A percentile compares a stretch with the other conserved stretches of the same genome.
These are phyloP conservation scores for Cnidoscolus chayamansa DNA, from an alignment of 441 rosid genomes.

Conservation along the genomic window DNA sequence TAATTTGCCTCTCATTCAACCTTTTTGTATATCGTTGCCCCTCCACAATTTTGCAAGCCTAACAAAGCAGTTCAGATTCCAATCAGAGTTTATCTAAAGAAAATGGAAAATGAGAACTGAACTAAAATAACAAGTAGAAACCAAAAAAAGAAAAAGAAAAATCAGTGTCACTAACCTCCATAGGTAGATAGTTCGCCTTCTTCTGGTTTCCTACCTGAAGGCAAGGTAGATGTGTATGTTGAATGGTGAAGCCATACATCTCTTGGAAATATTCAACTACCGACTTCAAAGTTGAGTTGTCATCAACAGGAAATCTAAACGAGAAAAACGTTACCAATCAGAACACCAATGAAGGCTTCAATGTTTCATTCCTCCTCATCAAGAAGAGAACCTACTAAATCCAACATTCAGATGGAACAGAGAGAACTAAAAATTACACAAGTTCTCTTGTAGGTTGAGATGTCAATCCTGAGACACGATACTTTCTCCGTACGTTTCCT, in stretches of 20 bases:
- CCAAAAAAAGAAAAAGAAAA: not conserved
- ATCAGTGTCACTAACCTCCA: constrained; percentile 58
- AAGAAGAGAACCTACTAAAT: not conserved
- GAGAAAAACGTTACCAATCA: constrained; percentile 12
- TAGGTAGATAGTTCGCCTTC: constrained; percentile 96
- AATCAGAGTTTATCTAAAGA: not conserved
- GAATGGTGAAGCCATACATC: constrained; percentile 94
- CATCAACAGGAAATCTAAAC: constrained; percentile 93
- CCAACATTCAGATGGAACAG: not conserved
- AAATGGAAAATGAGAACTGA: constrained; percentile 11
- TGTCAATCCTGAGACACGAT: constrained; percentile 95
- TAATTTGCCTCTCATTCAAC: constrained; percentile 88
- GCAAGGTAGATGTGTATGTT: constrained; percentile 89
- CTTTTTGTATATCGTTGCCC: constrained; percentile 94
- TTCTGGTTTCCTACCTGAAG: constrained; percentile 98
- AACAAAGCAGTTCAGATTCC: constrained; percentile 22
- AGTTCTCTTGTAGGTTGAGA: constrained; percentile 98
- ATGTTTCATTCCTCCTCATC: not conserved
- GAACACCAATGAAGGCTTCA: not conserved
- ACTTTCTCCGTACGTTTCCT: constrained; percentile 82
- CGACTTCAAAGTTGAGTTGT: constrained; percentile 87
- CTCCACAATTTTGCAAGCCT: constrained; percentile 99
- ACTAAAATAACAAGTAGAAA: not conserved
- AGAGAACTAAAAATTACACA: constrained; percentile 44
- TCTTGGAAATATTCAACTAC: constrained; percentile 97